A percentile compares a stretch with the other conserved stretches of the same genome.
phyloP scores from a whole-genome alignment of 352 stramenopile genomes.

The Phytopythium vexans region DNA sequence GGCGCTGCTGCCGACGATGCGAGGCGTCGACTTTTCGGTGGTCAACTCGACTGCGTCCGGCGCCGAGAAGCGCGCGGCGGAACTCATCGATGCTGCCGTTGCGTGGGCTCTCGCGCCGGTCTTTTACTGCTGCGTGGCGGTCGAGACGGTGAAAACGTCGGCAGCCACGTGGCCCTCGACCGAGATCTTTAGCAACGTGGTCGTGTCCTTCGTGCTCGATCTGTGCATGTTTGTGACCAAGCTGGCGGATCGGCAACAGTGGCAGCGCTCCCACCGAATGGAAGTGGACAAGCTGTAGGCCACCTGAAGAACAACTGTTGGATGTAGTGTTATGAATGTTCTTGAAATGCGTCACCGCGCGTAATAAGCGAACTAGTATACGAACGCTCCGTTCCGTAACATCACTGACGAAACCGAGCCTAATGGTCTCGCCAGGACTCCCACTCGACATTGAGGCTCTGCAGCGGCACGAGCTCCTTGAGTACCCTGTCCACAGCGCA shows the following conservation, averaged over 20 bases:
- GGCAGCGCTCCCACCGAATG: not conserved
- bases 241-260: conserved; percentile 1
- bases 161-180: conserved; percentile 17
- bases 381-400: not conserved
- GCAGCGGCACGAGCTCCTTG: conserved; percentile 70
- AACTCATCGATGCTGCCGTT: conserved; percentile 22
- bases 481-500: conserved; percentile 40
- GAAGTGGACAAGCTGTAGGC: conserved; percentile 6
- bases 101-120: conserved; percentile 32
- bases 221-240: conserved; percentile 18
- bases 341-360: too few species aligned
- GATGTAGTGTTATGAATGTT: too few species aligned
- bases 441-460: conserved; percentile 79
- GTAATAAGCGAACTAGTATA: conserved; percentile 4
- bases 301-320: conserved; percentile 6
- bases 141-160: conserved; percentile 19
- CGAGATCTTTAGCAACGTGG: conserved; percentile 32
- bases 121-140: conserved; percentile 40
- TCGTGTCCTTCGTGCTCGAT: conserved; percentile 43
- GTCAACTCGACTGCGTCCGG: conserved; percentile 2
- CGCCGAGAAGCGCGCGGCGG: not conserved
- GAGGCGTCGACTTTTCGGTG: not conserved
- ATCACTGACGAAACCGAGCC: not conserved
- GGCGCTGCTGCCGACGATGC: conserved; percentile 4
- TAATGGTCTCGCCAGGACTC: conserved; percentile 82